Evolutionary conservation across 2,329 filamentous ascomycete species (phyloP).

Genomic region (Sporothrix variecibatus): DNA sequence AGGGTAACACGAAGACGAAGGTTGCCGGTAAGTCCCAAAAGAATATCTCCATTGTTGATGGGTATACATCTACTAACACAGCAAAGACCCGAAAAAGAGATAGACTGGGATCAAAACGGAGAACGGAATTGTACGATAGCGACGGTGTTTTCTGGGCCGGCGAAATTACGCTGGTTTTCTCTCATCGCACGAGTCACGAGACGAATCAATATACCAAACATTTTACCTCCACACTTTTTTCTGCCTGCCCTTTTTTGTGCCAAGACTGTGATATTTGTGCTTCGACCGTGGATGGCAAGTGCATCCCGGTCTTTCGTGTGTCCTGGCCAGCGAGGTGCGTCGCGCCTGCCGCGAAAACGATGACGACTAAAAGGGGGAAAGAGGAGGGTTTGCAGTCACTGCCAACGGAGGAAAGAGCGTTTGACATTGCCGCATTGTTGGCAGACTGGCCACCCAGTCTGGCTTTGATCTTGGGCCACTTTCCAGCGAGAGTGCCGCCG

Average conservation of each 20-base stretch:
- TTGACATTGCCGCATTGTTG: neutral
- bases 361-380: too few species aligned
- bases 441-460: neutral
- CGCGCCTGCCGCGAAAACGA: neutral
- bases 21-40: slow-evolving; percentile 34
- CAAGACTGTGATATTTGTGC: neutral
- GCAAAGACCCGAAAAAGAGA: slow-evolving; percentile 14
- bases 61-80: neutral
- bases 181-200: neutral
- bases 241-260: neutral
- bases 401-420: neutral
- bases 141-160: neutral
- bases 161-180: neutral
- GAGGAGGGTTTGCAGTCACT: too few species aligned
- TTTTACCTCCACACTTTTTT: neutral
- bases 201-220: neutral
- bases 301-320: neutral
- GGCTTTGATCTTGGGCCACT: too few species aligned
- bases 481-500: neutral
- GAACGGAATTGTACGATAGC: slow-evolving; percentile 10
- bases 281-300: neutral
- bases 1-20: slow-evolving; percentile 89
- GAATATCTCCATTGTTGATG: neutral
- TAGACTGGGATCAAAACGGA: neutral
- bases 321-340: neutral